Base-by-base conservation (phyloP, 1,139 yeast genomes). In the Schwanniomyces etchellsii region DNA sequence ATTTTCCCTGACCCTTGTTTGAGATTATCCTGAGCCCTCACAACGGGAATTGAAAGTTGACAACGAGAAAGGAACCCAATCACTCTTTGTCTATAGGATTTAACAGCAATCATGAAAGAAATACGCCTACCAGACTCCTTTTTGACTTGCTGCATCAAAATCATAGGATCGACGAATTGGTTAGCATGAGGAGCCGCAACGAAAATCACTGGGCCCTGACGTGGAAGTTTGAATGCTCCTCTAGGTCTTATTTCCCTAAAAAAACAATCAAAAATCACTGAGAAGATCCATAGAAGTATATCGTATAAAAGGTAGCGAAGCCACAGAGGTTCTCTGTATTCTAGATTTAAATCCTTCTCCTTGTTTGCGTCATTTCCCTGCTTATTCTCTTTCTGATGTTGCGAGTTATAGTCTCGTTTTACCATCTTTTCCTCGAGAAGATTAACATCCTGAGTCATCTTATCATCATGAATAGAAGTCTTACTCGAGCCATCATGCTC, bases 141-240 rank as follows among this genome's bases (percentile, higher is more conserved):
- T 42, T 78, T 76, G 20, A 86, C 88, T 50, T 83, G 93, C 31
- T 82, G 80, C 85, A 85, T 78, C 33, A 91, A 65, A 32, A 88
- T 70, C 34, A 86, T 70, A 1, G 96, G 96, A 50, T 91, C 98
- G 23, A 89, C 93, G 47, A 91, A 91, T 55, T 89, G 98, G 56
- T 89, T 91, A 21, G 96, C 95, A 60, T 89, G 98, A 5, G 97
- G 97, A 5, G 96, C 98, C 2, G 93, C 97, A 27, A 91, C 97
- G 50, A 91, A 85, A 35, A 91, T 88, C 14, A 88, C 78, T 0
- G 97, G 94, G 1, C 96, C 96, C 7, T 69, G 53, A 25, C 74
- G 67, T 3, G 98, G 97, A 34, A 91, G 74, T 34, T 89, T 69
- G 60, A 80, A 89, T 1, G 96, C 93, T 3, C 96, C 96, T 38